Percentiles rank a stretch among this genome's conserved stretches.
These are phyloP conservation scores for Huiozyma sinensis DNA, from an alignment of 805 yeast species.

Conservation along the genomic window DNA sequence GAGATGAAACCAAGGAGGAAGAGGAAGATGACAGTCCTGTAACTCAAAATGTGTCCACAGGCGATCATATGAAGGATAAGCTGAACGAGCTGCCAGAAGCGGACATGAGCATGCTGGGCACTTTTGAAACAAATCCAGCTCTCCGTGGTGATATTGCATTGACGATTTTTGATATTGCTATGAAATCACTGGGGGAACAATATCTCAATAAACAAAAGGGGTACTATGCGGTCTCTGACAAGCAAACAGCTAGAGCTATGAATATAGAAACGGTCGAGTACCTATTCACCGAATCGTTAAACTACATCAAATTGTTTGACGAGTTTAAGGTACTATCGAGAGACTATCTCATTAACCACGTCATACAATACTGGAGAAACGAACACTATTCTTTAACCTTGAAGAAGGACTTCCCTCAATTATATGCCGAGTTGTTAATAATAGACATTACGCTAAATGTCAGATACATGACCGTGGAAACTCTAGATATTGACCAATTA, in stretches of 20 bases:
- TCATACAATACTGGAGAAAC: conserved; percentile 42
- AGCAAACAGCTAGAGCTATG: conserved; percentile 27
- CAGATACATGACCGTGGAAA: conserved; percentile 36
- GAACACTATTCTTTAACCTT: conserved; percentile 29
- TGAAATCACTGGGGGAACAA: conserved; percentile 34
- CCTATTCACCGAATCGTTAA: conserved; percentile 33
- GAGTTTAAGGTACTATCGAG: conserved; percentile 61
- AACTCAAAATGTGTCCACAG: conserved; percentile 36
- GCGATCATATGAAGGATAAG: conserved; percentile 49
- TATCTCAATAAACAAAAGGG: conserved; percentile 26
- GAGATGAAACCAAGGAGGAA: conserved; percentile 27
- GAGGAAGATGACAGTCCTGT: conserved; percentile 29
- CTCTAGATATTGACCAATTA: conserved; percentile 41
- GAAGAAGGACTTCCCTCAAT: conserved; percentile 20
- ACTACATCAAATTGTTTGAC: conserved; percentile 51
- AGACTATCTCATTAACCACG: conserved; percentile 52
- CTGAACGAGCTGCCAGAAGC: conserved; percentile 75
- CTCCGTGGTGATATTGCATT: conserved; percentile 62
- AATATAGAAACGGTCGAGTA: conserved; percentile 19
- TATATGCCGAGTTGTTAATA: conserved; percentile 32
- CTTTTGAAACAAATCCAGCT: conserved; percentile 75
- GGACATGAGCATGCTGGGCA: conserved; percentile 75
- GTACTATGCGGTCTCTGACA: conserved; percentile 22
- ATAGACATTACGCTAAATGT: conserved; percentile 59
- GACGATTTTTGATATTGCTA: conserved; percentile 58